Conservation (phyloP, 2,329 filamentous ascomycete genomes). For the Aspergillus sp. region DNA sequence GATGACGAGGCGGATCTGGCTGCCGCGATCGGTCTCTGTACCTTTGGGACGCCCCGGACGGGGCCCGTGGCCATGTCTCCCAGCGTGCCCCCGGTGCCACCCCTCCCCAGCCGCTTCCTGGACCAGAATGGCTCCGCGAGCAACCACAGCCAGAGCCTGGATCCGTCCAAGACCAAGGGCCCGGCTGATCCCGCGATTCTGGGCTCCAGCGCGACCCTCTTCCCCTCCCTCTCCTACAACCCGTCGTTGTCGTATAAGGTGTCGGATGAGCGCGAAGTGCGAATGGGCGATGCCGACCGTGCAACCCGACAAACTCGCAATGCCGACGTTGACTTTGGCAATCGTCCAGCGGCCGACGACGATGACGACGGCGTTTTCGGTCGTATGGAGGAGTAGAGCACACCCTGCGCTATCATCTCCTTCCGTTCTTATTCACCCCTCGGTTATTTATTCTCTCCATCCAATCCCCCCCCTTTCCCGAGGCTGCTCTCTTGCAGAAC, state of each 20-base stretch:
- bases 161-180: conserved; percentile 42
- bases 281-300: conserved; percentile 62
- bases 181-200: conserved; percentile 29
- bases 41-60: conserved; percentile 76
- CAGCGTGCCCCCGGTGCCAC: conserved; percentile 83
- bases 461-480: conserved; percentile 2
- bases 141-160: conserved; percentile 54
- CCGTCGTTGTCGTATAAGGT: conserved; percentile 47
- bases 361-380: conserved; percentile 96
- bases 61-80: conserved; percentile 61
- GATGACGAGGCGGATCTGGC: conserved; percentile 85
- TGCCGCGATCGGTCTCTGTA: conserved; percentile 84
- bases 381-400: conserved; percentile 80
- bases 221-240: conserved; percentile 42
- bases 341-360: conserved; percentile 63
- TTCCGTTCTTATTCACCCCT: conserved; percentile 1
- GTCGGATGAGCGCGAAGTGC: conserved; percentile 59
- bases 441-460: not conserved
- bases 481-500: conserved; percentile 19
- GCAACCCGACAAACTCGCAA: conserved; percentile 33
- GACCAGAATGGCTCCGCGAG: conserved; percentile 60
- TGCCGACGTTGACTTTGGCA: conserved; percentile 35
- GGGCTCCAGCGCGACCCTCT: conserved; percentile 38
- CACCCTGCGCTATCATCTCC: not conserved
- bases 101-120: conserved; percentile 76